These are phyloP conservation scores for Fusarium pseudocircinatum DNA, from an alignment of 2,329 filamentous ascomycete species.

Conservation along the genomic window DNA sequence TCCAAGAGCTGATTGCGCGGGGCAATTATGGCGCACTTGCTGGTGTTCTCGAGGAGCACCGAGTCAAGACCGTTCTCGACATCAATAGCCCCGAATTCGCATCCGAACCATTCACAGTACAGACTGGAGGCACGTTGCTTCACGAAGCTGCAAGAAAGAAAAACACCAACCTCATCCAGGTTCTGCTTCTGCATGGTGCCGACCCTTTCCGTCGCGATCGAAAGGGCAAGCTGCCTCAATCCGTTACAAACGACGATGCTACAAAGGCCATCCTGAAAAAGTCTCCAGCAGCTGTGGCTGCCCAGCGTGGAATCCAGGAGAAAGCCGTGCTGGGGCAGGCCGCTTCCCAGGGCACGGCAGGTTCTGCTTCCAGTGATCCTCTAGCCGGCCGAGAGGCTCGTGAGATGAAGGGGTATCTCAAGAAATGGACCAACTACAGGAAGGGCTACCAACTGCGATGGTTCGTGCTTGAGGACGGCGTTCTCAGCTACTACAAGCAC, in stretches of 20 bases:
- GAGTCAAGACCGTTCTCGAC: constrained; percentile 87
- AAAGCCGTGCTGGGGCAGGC: constrained; percentile 89
- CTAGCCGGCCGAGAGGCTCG: constrained; percentile 84
- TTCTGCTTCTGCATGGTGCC: constrained; percentile 90
- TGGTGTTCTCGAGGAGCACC: constrained; percentile 81
- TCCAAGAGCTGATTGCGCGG: constrained; percentile 79
- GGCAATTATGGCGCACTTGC: constrained; percentile 83
- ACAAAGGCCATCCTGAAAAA: constrained; percentile 90
- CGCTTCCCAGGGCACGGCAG: constrained; percentile 63
- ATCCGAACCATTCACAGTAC: constrained; percentile 79
- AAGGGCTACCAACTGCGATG: constrained; percentile 96
- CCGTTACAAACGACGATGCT: constrained; percentile 93
- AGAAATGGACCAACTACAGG: constrained; percentile 99
- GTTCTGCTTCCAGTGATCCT: constrained; percentile 65
- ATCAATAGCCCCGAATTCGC: constrained; percentile 92
- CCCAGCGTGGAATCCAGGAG: constrained; percentile 95
- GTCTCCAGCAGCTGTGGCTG: constrained; percentile 92
- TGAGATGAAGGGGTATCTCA: constrained; percentile 98
- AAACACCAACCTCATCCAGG: constrained; percentile 87
- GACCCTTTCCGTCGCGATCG: constrained; percentile 96
- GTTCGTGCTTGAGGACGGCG: constrained; percentile 98
- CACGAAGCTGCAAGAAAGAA: constrained; percentile 92
- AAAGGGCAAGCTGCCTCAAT: constrained; percentile 94
- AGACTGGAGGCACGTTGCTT: constrained; percentile 88
- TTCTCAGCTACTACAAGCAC: constrained; percentile 98